A percentile compares a stretch with the other conserved stretches of the same genome.
Conservation (phyloP, 2,329 filamentous ascomycete genomes). For the Diaporthe batatas region DNA sequence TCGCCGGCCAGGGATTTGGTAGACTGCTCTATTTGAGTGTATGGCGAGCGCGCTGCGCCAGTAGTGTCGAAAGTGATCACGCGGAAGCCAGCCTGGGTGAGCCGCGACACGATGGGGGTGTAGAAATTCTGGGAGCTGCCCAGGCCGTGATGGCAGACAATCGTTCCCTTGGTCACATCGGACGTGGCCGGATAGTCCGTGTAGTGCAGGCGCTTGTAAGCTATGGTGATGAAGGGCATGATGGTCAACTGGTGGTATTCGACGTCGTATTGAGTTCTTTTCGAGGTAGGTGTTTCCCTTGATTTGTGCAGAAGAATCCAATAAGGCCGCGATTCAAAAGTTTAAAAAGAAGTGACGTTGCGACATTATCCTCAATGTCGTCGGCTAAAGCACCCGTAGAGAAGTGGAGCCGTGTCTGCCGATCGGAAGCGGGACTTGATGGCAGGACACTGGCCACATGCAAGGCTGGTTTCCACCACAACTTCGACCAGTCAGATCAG, state of each 20-base stretch:
- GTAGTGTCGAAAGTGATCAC: constrained; percentile 33
- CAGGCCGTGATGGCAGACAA: constrained; percentile 39
- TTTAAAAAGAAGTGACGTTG: not conserved
- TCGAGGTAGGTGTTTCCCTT: not conserved
- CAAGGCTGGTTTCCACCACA: not conserved
- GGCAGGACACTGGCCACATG: not conserved
- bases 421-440: constrained; percentile 22
- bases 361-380: not conserved
- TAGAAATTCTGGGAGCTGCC: constrained; percentile 40
- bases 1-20: constrained; percentile 60
- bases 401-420: constrained; percentile 7
- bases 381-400: constrained; percentile 36
- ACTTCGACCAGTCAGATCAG: not conserved
- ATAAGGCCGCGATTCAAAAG: not conserved
- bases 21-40: constrained; percentile 36
- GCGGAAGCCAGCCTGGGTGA: constrained; percentile 28
- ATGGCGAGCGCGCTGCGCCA: constrained; percentile 33
- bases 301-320: not conserved
- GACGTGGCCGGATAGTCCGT: constrained; percentile 33
- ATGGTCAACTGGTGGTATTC: not conserved
- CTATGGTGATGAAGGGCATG: constrained; percentile 29
- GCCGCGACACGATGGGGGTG: constrained; percentile 29
- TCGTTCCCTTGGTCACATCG: constrained; percentile 23
- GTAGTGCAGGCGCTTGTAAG: constrained; percentile 34
- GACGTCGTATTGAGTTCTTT: not conserved